Base-by-base conservation (phyloP, 495 filamentous ascomycete genomes). In the Recurvomyces mirabilis region DNA sequence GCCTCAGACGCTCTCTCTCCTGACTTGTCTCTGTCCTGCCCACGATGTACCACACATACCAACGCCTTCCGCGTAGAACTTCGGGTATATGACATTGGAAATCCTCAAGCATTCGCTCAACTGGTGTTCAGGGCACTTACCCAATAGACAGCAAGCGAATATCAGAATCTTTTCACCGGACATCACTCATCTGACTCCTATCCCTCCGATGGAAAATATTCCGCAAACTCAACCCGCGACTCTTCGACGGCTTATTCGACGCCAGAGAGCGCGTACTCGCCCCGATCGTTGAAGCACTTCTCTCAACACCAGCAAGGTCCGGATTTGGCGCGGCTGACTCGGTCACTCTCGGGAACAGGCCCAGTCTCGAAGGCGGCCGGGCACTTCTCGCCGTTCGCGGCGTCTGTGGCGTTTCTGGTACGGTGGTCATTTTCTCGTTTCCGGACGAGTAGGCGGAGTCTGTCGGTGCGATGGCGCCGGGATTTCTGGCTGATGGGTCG, bases 201-300 rank as follows among this genome's bases (percentile, higher is more conserved):
- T 25, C 14, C 23, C 37, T 25, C 13, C 37, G 37, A 18, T 40
- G 37, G 21, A 40, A 40, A 2, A 40, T 5, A 18, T 40, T 40
- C 21, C 37, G 6, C 2, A 40, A 3, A 40, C 37, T 40, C 20
- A 40, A 10, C 20, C 20, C 28, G 13, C 37, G 37, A 40, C 37
- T 25, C 34, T 37, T 37, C 34, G 14, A 19, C 7, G 13, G 37
- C 37, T 25, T n/a, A 21, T n/a, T 28, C 3, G 37, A 24, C n/a
- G 20, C 21, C 19, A 20, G 24, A 3, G 15, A 37, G n/a, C n/a
- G n/a, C n/a, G n/a, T n/a, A n/a, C n/a, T n/a, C n/a, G n/a, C n/a
- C n/a, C n/a, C n/a, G n/a, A n/a, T n/a, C 5, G 34, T 10, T 30
- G 26, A 9, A 30, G 9, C 26, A 30, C 26, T 30, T 9, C 9